Evolutionary conservation across 2,329 filamentous ascomycete genomes (phyloP).

Genomic region (Fusarium anthophilum): DNA sequence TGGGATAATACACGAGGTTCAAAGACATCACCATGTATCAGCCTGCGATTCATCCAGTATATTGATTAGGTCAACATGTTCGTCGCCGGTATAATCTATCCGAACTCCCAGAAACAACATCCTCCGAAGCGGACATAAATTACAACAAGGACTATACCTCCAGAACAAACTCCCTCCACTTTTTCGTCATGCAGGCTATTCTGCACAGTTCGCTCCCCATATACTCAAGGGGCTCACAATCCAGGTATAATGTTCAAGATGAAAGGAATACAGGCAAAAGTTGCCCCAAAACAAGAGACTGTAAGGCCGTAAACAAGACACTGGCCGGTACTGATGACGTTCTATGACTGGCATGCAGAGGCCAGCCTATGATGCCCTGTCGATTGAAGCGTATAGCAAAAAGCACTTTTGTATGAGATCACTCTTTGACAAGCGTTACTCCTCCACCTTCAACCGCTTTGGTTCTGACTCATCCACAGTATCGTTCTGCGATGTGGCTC

Average conservation of each 20-base stretch:
- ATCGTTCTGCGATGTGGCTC: constrained; percentile 52
- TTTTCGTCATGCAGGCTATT: constrained; percentile 6
- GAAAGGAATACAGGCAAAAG: constrained; percentile 18
- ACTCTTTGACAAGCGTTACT: background rate
- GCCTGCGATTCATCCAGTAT: constrained; percentile 25
- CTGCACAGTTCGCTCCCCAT: background rate
- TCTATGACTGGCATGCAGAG: constrained; percentile 26
- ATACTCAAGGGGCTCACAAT: background rate
- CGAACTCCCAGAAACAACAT: constrained; percentile 27
- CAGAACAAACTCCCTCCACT: constrained; percentile 14
- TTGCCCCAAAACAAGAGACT: constrained; percentile 19
- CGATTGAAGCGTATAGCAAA: constrained; percentile 11
- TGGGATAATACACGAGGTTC: background rate
- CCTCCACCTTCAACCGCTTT: constrained; percentile 65
- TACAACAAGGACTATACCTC: constrained; percentile 2
- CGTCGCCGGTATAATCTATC: constrained; percentile 43
- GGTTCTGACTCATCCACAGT: constrained; percentile 57
- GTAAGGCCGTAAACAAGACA: background rate
- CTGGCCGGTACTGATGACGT: constrained; percentile 4
- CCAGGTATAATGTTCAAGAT: constrained; percentile 28
- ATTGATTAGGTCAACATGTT: constrained; percentile 30
- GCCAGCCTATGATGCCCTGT: constrained; percentile 30
- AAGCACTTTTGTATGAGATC: constrained; percentile 19
- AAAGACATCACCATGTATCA: background rate
- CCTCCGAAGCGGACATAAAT: constrained; percentile 6